phyloP scores from a whole-genome alignment of 176 grass and related monocot genomes.

The Poa annua region DNA sequence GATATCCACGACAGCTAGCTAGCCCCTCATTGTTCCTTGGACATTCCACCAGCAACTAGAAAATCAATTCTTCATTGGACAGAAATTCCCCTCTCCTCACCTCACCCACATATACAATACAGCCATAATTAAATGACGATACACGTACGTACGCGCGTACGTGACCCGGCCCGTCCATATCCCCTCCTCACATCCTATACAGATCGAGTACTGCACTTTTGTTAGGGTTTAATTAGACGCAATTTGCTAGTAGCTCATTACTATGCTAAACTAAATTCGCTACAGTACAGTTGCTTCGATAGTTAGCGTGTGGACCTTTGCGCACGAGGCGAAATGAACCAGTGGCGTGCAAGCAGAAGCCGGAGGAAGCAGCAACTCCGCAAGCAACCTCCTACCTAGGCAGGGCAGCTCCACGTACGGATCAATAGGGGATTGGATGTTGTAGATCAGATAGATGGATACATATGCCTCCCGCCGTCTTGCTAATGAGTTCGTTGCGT shows the following conservation, averaged over 20 bases:
- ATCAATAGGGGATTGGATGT: too few species aligned
- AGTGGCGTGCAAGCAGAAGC: not conserved
- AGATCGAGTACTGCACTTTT: not conserved
- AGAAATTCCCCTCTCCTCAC: not conserved
- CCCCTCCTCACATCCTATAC: too few species aligned
- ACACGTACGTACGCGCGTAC: not conserved
- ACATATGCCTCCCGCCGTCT: not conserved
- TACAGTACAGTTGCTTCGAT: too few species aligned
- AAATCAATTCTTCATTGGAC: not conserved
- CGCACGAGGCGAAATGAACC: not conserved
- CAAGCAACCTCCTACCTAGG: slow-evolving; percentile 4
- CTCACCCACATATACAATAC: not conserved
- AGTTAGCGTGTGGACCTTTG: not conserved
- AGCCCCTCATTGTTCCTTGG: not conserved
- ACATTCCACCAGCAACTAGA: not conserved
- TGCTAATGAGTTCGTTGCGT: not conserved
- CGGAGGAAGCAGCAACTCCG: slow-evolving; percentile 28
- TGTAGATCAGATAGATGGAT: too few species aligned
- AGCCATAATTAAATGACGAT: not conserved
- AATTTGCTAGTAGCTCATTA: not conserved
- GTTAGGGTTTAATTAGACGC: not conserved
- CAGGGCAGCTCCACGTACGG: too few species aligned
- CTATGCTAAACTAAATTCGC: not conserved
- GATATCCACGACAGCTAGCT: slow-evolving; percentile 22
- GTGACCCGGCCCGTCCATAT: not conserved